Conservation (phyloP, 352 stramenopile genomes). For the Phytophthora tentaculata region DNA sequence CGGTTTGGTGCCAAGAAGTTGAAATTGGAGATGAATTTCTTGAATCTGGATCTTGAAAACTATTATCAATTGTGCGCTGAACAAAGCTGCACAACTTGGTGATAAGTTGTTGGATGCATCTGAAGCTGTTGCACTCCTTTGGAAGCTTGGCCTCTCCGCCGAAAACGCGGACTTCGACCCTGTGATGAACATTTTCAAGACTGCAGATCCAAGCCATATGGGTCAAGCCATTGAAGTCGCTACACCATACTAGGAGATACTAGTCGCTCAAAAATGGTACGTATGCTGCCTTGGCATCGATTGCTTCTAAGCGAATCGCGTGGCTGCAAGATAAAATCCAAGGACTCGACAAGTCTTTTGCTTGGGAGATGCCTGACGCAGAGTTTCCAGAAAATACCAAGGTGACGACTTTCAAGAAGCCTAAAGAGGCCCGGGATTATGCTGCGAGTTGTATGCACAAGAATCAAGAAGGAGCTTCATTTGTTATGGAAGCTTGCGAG, state of each 20-base stretch:
- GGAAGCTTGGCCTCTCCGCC: not conserved
- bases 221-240: not conserved
- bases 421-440: not conserved
- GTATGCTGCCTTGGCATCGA: not conserved
- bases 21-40: not conserved
- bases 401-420: not conserved
- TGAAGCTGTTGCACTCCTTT: not conserved
- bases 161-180: not conserved
- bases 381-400: not conserved
- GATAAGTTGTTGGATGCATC: not conserved
- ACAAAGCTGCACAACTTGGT: not conserved
- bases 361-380: not conserved
- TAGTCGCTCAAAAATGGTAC: not conserved
- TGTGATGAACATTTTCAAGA: not conserved
- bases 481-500: not conserved
- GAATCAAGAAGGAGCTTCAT: not conserved
- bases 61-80: not conserved
- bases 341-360: not conserved
- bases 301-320: not conserved
- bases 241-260: not conserved
- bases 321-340: not conserved
- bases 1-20: not conserved
- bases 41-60: not conserved
- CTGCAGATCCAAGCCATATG: not conserved
- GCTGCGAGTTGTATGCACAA: not conserved